Percentiles rank a stretch among this genome's conserved stretches.
Conservation (phyloP, 129 eudicot genomes). For the Centrapalus pauciflorus region DNA sequence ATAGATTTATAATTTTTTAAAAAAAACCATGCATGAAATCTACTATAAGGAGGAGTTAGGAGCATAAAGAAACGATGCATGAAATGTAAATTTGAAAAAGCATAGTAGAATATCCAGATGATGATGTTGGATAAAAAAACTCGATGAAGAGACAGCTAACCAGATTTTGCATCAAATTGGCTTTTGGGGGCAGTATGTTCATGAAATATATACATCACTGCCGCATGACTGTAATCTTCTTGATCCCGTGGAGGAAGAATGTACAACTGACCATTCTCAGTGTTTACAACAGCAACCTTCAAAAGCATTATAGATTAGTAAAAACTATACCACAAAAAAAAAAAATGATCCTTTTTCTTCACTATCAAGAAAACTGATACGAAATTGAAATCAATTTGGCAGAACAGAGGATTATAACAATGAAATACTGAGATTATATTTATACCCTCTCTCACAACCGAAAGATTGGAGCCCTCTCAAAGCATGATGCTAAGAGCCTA, state of each 20-base stretch:
- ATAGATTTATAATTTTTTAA: no score
- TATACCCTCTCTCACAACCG: no score
- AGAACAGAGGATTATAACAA: not conserved
- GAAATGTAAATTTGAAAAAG: no score
- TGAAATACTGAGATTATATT: no score
- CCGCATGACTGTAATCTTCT: conserved; percentile 18
- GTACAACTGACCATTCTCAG: conserved; percentile 29
- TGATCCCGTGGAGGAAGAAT: conserved; percentile 37
- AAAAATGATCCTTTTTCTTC: no score
- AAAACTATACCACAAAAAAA: not conserved
- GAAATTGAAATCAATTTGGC: not conserved
- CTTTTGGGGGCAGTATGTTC: not conserved
- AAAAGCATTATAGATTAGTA: conserved; percentile 5
- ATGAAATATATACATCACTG: not conserved
- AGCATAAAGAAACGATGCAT: no score
- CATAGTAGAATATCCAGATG: no score
- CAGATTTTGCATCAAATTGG: not conserved
- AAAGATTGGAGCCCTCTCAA: no score
- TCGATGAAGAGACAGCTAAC: not conserved
- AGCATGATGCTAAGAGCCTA: no score
- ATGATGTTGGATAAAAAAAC: not conserved
- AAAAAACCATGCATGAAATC: no score
- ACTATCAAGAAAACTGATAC: not conserved
- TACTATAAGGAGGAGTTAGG: no score
- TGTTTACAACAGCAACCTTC: conserved; percentile 52